A percentile compares a stretch with the other conserved stretches of the same genome.
These are phyloP conservation scores for Naganishia vishniacii DNA, from an alignment of 768 basidiomycete species.

Conservation along the genomic window DNA sequence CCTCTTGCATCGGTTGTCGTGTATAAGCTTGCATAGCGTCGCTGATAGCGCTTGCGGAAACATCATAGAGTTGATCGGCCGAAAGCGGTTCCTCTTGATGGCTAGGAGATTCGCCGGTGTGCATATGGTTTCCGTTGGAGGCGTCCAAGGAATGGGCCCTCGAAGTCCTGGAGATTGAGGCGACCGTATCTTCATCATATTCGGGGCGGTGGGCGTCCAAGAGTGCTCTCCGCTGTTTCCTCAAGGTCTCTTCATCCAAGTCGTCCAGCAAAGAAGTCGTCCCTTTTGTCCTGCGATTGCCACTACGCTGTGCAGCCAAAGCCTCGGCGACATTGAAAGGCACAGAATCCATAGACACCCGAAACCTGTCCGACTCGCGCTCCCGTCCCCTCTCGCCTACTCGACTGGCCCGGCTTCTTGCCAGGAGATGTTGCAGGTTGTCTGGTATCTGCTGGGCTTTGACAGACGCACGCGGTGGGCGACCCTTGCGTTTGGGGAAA, in stretches of 20 bases:
- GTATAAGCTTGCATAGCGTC: constrained; percentile 4
- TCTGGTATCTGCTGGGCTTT: constrained; percentile 17
- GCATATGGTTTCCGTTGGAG: neutral
- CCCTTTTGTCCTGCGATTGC: neutral
- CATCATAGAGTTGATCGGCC: constrained; percentile 2
- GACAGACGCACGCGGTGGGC: constrained; percentile 10
- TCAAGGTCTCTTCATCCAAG: neutral
- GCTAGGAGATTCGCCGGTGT: neutral
- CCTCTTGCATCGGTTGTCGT: constrained; percentile 5
- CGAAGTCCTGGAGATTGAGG: neutral
- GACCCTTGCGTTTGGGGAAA: constrained; percentile 23
- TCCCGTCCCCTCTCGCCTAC: neutral
- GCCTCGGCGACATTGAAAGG: constrained; percentile 1
- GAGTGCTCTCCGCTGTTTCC: neutral
- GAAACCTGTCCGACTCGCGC: neutral
- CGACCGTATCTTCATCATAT: neutral
- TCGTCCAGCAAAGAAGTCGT: neutral
- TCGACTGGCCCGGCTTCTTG: neutral
- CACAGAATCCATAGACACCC: neutral
- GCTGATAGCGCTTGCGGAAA: neutral
- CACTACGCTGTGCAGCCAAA: neutral
- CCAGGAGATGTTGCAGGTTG: constrained; percentile 8
- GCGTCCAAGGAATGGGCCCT: neutral
- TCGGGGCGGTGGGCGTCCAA: neutral
- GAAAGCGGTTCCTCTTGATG: neutral